Evolutionary conservation across 352 stramenopile species (phyloP), one percentile per base, ranked within the genome.

Genomic region (Globisporangium sylvaticum): DNA sequence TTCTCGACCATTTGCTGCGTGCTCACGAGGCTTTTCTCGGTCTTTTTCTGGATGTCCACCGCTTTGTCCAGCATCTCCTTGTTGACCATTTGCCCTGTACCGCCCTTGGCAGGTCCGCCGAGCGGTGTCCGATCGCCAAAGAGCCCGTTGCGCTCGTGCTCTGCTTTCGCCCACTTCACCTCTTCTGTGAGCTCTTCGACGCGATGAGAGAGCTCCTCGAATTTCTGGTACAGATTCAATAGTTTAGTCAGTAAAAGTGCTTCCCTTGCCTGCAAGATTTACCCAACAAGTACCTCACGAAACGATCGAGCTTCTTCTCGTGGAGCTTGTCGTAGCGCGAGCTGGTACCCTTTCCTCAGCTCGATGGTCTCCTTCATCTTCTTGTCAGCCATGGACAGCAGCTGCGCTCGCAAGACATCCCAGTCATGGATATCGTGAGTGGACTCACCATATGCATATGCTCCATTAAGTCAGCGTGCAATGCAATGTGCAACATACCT

Each of bases 1-100:
- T 83, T 70, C 57, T 92, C 83, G n/a, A 96, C 77, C 88, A 94
- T 93, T 52, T 92, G 92, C 32, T 90, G 83, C 52, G 86, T 94
- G 64, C 80, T 94, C 71, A 90, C 83, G 42, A 96, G 80, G 65
- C 78, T 90, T 71, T 90, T 75, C 69, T 96, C 88, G 20, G 88
- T 94, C 76, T 94, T 96, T 9, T 81, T 83, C 70, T 96, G 88
- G 24, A 96, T 76, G n/a, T 94, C 79, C 31, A 88, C 54, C 1
- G 86, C 79, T 64, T 84, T 87, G 70, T 90, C 79, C 7, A 96
- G 77, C 67, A 91, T 68, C n/a, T 96, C 84, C 31, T 83, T 74
- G 67, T 94, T 94, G 68, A 78, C 72, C 78, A 79, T 76, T 20
- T 73, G 76, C 0, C 57, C 57, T 3, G 63, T 53, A 4, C 64